Percentiles rank a stretch among this genome's conserved stretches.
phyloP scores from a whole-genome alignment of 2,329 filamentous ascomycete species.

The Huntiella omanensis region DNA sequence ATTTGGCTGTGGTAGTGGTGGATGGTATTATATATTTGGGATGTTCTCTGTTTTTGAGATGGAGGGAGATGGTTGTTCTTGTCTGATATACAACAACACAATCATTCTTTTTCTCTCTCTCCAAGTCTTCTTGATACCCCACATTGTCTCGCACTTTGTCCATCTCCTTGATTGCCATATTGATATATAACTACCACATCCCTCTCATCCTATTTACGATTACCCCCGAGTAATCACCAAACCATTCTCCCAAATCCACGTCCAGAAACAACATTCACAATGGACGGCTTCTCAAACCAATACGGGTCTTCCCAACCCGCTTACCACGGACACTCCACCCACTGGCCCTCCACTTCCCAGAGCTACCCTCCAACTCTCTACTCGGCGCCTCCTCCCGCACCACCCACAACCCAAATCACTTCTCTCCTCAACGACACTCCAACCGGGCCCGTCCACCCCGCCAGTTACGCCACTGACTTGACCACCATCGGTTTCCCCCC shows the following conservation, averaged over 20 bases:
- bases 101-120: no score
- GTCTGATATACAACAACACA: no score
- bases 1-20: no score
- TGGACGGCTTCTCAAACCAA: neutral
- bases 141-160: no score
- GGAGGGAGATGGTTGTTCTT: no score
- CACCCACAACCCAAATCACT: conserved; percentile 5
- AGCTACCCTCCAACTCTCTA: conserved; percentile 5
- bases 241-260: neutral
- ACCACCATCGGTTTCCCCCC: neutral
- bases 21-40: no score
- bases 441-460: neutral
- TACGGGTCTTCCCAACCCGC: conserved; percentile 2
- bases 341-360: neutral
- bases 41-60: no score
- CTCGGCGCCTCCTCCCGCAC: conserved; percentile 1
- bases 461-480: neutral
- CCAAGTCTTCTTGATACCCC: no score
- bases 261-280: conserved; percentile 1
- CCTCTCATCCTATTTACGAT: no score
- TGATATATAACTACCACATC: no score
- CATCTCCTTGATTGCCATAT: no score
- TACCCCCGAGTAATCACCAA: no score
- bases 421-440: conserved; percentile 8
- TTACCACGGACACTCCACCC: conserved; percentile 1